Percentiles rank a stretch among this genome's conserved stretches.
Conservation (phyloP, 2,329 filamentous ascomycete species). For the Aspergillus felis region DNA sequence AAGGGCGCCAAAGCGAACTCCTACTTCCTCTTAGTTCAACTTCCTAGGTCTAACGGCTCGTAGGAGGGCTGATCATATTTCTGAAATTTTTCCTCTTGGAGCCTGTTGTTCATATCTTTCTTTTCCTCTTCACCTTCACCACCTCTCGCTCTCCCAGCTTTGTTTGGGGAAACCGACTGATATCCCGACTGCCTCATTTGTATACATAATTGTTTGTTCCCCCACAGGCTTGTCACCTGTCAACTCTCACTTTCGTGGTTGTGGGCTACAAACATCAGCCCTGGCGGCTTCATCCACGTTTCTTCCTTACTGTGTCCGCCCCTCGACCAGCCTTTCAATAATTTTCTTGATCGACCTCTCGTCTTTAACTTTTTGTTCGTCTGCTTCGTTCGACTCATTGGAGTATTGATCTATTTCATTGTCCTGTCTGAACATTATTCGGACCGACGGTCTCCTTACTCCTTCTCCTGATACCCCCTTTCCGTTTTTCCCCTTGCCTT, state of each 20-base stretch:
- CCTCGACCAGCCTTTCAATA: slow-evolving; percentile 10
- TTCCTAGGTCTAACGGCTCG: neutral
- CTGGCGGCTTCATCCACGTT: slow-evolving; percentile 23
- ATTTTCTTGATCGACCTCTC: slow-evolving; percentile 11
- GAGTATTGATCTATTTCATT: slow-evolving; percentile 1
- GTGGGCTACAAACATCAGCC: slow-evolving; percentile 18
- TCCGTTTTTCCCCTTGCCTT: slow-evolving; percentile 15
- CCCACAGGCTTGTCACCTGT: slow-evolving; percentile 4
- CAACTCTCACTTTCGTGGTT: slow-evolving; percentile 9
- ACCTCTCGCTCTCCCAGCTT: slow-evolving; percentile 8
- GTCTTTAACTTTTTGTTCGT: slow-evolving; percentile 11
- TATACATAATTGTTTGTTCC: neutral
- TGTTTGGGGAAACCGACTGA: slow-evolving; percentile 7
- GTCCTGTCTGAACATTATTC: slow-evolving; percentile 10
- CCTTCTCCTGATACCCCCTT: slow-evolving; percentile 20
- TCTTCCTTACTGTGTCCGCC: slow-evolving; percentile 15
- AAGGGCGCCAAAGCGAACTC: neutral
- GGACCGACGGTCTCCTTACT: slow-evolving; percentile 7
- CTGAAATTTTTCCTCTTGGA: neutral
- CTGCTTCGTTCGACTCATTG: slow-evolving; percentile 2
- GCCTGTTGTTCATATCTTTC: neutral
- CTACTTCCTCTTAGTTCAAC: neutral
- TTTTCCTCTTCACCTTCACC: neutral
- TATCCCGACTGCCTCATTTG: slow-evolving; percentile 1
- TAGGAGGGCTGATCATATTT: neutral